Conservation (phyloP, 345 rosid species). For the Euphorbia peplus region DNA sequence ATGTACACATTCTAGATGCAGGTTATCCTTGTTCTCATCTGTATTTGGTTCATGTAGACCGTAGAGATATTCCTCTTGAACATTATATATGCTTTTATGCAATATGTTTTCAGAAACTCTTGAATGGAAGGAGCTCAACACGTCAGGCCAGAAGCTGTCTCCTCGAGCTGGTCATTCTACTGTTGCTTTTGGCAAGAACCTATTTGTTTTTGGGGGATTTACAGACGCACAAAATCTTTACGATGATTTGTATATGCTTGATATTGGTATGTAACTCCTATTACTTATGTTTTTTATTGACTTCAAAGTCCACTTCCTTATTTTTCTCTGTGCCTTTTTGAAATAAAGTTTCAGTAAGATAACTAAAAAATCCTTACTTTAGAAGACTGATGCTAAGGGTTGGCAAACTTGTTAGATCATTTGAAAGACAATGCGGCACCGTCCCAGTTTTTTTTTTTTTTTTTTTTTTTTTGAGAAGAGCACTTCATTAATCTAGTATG, state of each 20-base stretch:
- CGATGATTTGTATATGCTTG: conserved; percentile 79
- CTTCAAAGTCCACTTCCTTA: background rate
- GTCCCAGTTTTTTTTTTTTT: background rate
- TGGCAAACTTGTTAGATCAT: background rate
- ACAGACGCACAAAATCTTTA: conserved; percentile 89
- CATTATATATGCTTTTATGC: conserved; percentile 9
- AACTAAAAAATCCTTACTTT: background rate
- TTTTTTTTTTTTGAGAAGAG: too few species aligned
- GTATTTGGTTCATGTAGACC: background rate
- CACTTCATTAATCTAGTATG: background rate
- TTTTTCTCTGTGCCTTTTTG: background rate
- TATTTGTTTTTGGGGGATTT: conserved; percentile 96
- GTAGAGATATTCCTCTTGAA: conserved; percentile 11
- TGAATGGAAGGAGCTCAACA: conserved; percentile 76
- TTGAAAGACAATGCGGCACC: background rate
- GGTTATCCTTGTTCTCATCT: conserved; percentile 39
- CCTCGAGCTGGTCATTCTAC: conserved; percentile 98
- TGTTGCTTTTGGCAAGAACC: conserved; percentile 74
- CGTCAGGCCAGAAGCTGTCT: conserved; percentile 72
- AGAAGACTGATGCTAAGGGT: background rate
- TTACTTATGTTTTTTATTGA: background rate
- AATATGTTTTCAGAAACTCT: conserved; percentile 58
- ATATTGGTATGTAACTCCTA: conserved; percentile 59
- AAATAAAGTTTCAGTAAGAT: background rate
- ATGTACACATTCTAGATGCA: conserved; percentile 92